These are phyloP conservation scores for Thelonectria rubi DNA, from an alignment of 2,329 filamentous ascomycete genomes.

Conservation along the genomic window DNA sequence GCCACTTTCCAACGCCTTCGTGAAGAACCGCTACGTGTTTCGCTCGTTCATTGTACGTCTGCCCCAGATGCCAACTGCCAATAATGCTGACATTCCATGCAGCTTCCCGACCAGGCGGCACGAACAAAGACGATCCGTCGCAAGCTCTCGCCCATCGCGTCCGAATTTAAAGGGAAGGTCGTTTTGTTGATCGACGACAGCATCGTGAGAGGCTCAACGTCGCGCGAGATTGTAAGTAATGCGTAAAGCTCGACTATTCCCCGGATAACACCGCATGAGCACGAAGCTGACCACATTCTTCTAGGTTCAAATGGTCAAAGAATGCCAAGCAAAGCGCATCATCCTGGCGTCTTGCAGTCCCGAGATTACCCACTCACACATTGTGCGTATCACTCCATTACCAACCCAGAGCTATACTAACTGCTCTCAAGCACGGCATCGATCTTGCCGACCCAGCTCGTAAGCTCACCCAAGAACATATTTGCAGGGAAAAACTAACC, in stretches of 20 bases:
- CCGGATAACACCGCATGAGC: too few species aligned
- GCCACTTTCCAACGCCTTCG: constrained; percentile 82
- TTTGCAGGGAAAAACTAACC: background rate
- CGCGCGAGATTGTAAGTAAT: constrained; percentile 72
- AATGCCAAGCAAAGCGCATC: constrained; percentile 83
- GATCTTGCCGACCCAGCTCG: constrained; percentile 54
- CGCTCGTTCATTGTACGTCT: too few species aligned
- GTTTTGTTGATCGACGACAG: constrained; percentile 90
- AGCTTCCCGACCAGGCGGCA: constrained; percentile 68
- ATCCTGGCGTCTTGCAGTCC: constrained; percentile 86
- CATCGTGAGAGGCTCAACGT: constrained; percentile 78
- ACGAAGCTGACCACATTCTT: background rate
- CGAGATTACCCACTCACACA: constrained; percentile 84
- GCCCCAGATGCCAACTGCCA: too few species aligned
- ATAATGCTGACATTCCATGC: too few species aligned
- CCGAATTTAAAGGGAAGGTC: constrained; percentile 82
- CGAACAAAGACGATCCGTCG: constrained; percentile 87
- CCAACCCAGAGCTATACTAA: constrained; percentile 6
- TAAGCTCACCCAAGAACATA: constrained; percentile 29
- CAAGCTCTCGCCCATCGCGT: constrained; percentile 87
- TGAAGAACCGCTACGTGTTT: constrained; percentile 79
- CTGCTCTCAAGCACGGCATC: constrained; percentile 52
- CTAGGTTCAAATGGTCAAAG: constrained; percentile 74
- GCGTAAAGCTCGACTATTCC: too few species aligned
- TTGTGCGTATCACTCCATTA: constrained; percentile 64